Evolutionary conservation across 352 stramenopile genomes (phyloP).

Genomic region (Pythium pectinolyticum): DNA sequence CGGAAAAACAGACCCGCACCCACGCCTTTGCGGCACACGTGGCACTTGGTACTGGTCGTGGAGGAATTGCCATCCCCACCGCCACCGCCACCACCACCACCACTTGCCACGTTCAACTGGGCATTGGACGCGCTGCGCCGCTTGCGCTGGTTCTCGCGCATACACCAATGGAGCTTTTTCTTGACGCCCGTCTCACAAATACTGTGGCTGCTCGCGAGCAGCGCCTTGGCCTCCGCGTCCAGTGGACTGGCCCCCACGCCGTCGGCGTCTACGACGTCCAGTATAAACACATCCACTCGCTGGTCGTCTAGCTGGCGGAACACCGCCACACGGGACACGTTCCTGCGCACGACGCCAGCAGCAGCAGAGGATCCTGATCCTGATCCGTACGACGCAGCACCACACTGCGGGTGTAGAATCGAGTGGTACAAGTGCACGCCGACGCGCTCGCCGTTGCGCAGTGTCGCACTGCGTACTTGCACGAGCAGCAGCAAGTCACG

Average conservation of each 20-base stretch:
- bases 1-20: conserved; percentile 12
- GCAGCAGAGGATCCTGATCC: conserved; percentile 35
- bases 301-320: conserved; percentile 43
- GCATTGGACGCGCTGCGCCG: no score
- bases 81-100: background rate
- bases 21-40: conserved; percentile 20
- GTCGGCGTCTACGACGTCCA: conserved; percentile 42
- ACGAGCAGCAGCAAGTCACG: conserved; percentile 49
- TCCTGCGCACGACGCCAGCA: conserved; percentile 40
- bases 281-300: conserved; percentile 48
- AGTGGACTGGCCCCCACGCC: conserved; percentile 42
- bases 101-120: no score
- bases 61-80: no score
- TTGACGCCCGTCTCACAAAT: conserved; percentile 41
- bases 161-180: conserved; percentile 58
- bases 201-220: conserved; percentile 29
- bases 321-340: conserved; percentile 45
- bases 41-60: conserved; percentile 15
- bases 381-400: no score
- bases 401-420: conserved; percentile 44
- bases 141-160: conserved; percentile 32
- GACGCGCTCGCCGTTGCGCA: conserved; percentile 49
- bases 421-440: conserved; percentile 60
- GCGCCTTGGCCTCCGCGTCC: conserved; percentile 36
- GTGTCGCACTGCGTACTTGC: conserved; percentile 36